Evolutionary conservation across 2,329 filamentous ascomycete species (phyloP), one percentile per base, ranked within the genome.

Genomic region (Exophiala calicioides): DNA sequence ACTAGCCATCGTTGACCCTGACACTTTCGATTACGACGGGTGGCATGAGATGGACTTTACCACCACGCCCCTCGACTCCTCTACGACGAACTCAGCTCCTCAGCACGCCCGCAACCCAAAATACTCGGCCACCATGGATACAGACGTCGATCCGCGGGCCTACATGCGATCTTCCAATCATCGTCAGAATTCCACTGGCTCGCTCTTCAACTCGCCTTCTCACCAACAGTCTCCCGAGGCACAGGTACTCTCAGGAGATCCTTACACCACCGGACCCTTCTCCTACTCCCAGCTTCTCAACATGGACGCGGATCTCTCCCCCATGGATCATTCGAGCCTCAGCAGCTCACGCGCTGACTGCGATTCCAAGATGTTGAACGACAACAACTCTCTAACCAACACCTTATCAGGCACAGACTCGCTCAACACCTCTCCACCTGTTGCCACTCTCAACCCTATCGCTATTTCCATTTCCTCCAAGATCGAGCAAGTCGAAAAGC

Each of bases 21-120:
- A 56, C 44, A 42, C 44, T 15, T 36, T 47, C 32, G 53, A 56
- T 51, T 53, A 51, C 50, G 48, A 21, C 42, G 44, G 48, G 52
- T 55, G 50, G 50, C 53, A 56, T 53, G 53, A 56, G 53, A 56
- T 56, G 53, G 53, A 56, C 36, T 56, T 56, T 24, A 56, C 53
- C 26, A 48, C 40, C 12, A 16, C 39, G 18, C 47, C 50, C 44
- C 50, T 56, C 47, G 49, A 27, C 23, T 35, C 47, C 18, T 38
- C 47, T 21, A 36, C 35, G 12, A 41, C 48, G 13, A 35, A 24
- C 36, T 39, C 44, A 34, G 27, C n/a, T 27, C 33, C 34, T 20
- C 39, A 40, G 23, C 43, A 37, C 24, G 24, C 32, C 18, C 39
- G 42, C 18, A 12, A 26, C 20, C 38, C 39, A 38, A 56, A 56